phyloP scores from a whole-genome alignment of 2,329 filamentous ascomycete species.

The Aspergillus intermedius region DNA sequence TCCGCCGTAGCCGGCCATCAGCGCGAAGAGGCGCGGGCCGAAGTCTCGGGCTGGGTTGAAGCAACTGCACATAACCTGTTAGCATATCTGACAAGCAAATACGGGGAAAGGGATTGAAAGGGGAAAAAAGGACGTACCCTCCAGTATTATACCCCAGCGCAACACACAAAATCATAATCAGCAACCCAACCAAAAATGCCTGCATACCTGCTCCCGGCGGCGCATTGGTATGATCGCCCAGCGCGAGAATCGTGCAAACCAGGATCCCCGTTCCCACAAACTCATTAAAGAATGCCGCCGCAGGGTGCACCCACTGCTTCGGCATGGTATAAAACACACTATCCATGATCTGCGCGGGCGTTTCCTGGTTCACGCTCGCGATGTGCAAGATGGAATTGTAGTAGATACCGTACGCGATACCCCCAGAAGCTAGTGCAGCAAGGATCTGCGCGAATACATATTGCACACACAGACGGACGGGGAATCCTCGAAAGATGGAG shows the following conservation, averaged over 20 bases:
- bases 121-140: slow-evolving; percentile 10
- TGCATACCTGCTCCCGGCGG: slow-evolving; percentile 40
- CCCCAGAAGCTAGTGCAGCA: slow-evolving; percentile 28
- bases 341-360: not conserved
- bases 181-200: slow-evolving; percentile 20
- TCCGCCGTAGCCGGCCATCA: slow-evolving; percentile 28
- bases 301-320: slow-evolving; percentile 16
- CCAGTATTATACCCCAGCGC: slow-evolving; percentile 32
- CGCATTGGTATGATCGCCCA: slow-evolving; percentile 39
- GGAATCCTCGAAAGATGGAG: slow-evolving; percentile 30
- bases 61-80: slow-evolving; percentile 11
- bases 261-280: slow-evolving; percentile 29
- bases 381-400: slow-evolving; percentile 26
- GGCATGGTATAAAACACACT: slow-evolving; percentile 20
- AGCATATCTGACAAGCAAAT: not conserved
- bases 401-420: slow-evolving; percentile 31
- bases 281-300: slow-evolving; percentile 33
- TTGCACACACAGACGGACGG: slow-evolving; percentile 15
- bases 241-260: slow-evolving; percentile 27
- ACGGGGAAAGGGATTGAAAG: not conserved
- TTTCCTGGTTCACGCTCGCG: slow-evolving; percentile 11
- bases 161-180: slow-evolving; percentile 9
- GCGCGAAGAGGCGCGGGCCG: slow-evolving; percentile 26
- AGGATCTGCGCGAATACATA: slow-evolving; percentile 32
- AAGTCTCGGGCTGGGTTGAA: slow-evolving; percentile 33